Evolutionary conservation across 345 rosid genomes (phyloP).

Genomic region (Hibiscus mutabilis): DNA sequence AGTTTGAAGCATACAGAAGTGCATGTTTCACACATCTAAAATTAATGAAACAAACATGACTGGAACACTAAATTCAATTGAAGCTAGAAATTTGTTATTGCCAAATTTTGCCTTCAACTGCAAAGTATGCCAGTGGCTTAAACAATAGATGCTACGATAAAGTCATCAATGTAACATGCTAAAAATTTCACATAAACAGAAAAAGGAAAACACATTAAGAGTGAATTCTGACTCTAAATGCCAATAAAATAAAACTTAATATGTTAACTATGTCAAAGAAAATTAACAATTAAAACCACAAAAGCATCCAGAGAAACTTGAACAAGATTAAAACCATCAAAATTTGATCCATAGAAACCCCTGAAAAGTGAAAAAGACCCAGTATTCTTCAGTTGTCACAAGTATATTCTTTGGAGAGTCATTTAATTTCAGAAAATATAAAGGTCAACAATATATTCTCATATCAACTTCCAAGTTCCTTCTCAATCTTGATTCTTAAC

Average conservation of each 20-base stretch:
- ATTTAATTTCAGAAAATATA: background rate
- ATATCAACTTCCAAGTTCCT: background rate
- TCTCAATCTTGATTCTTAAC: conserved; percentile 5
- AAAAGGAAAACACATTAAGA: background rate
- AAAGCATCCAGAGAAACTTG: background rate
- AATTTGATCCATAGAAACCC: too few species aligned
- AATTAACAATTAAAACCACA: background rate
- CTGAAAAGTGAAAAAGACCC: background rate
- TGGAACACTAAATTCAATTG: background rate
- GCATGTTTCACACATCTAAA: conserved; percentile 10
- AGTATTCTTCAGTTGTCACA: conserved; percentile 1
- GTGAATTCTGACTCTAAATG: background rate
- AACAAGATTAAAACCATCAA: too few species aligned
- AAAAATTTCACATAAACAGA: background rate
- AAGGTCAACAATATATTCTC: background rate
- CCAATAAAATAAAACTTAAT: background rate
- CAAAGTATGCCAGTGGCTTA: background rate
- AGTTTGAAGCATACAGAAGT: background rate
- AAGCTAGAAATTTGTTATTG: background rate
- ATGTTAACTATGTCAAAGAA: background rate
- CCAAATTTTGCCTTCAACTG: background rate
- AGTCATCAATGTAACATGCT: background rate
- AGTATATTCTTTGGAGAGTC: background rate
- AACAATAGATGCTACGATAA: background rate
- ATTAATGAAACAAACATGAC: background rate